Percentiles rank a stretch among this genome's conserved stretches.
Conservation (phyloP, 176 grass and related monocot genomes). For the Rhynchospora breviuscula region DNA sequence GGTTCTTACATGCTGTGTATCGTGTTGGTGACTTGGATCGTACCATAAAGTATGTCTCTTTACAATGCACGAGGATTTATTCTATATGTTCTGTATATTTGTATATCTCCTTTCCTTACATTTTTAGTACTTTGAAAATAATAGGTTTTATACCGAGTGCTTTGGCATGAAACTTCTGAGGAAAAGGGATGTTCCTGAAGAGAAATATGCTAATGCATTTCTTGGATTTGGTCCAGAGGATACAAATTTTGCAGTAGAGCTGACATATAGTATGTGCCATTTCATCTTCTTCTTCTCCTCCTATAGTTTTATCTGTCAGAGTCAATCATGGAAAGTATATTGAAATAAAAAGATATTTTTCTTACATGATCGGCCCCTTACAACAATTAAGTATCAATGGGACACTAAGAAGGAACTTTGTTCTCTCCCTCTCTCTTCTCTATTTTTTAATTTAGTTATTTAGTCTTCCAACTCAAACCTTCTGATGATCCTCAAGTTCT, state of each 20-base stretch:
- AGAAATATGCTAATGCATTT: constrained; percentile 95
- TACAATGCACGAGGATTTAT: background rate
- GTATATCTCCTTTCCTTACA: constrained; percentile 13
- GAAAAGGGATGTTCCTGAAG: constrained; percentile 85
- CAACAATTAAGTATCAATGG: background rate
- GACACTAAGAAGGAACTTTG: background rate
- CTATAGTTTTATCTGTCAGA: background rate
- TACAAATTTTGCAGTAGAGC: constrained; percentile 77
- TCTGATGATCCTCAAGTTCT: background rate
- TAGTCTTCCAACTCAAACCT: background rate
- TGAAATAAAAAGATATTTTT: background rate
- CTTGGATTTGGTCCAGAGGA: constrained; percentile 90
- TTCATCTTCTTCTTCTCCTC: background rate
- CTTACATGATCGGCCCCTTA: background rate
- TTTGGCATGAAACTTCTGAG: constrained; percentile 87
- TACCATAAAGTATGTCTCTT: constrained; percentile 58
- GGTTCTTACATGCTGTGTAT: constrained; percentile 82
- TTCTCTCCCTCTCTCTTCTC: background rate
- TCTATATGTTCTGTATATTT: background rate
- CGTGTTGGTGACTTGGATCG: constrained; percentile 87
- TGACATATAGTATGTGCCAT: constrained; percentile 73
- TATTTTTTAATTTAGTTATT: constrained; percentile 10
- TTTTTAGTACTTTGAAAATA: background rate
- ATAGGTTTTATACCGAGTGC: constrained; percentile 87
- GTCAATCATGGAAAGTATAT: background rate